Base-by-base conservation (phyloP, 139 green algal genomes). In the Chlorokybus atmophyticus region DNA sequence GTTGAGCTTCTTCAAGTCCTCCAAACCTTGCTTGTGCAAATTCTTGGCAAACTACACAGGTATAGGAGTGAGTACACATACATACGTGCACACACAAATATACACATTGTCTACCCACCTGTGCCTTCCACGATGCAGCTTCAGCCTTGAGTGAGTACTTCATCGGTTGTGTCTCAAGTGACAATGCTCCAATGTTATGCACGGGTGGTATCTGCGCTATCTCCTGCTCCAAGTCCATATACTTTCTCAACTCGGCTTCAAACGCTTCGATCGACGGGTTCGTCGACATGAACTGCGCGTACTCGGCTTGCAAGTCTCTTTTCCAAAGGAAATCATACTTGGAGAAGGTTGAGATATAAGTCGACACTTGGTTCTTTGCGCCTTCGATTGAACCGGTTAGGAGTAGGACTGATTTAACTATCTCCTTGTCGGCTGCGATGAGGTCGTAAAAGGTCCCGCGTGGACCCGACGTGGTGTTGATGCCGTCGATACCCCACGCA, bases 41-140 rank as follows among this genome's bases (percentile, higher is more conserved):
- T 93, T 93, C 52, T 85, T 77, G 8, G 86, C 82, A 68, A 93
- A 95, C 69, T 87, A n/a, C n/a, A n/a, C n/a, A n/a, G n/a, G n/a
- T n/a, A n/a, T n/a, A n/a, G n/a, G n/a, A n/a, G n/a, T n/a, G n/a
- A n/a, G n/a, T n/a, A n/a, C n/a, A n/a, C n/a, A n/a, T n/a, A n/a
- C n/a, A n/a, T n/a, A n/a, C n/a, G n/a, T n/a, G n/a, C n/a, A n/a
- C n/a, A n/a, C n/a, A n/a, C n/a, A n/a, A n/a, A n/a, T n/a, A n/a
- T n/a, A n/a, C n/a, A n/a, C n/a, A n/a, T n/a, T n/a, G n/a, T n/a
- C n/a, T n/a, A n/a, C n/a, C n/a, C n/a, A n/a, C n/a, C n/a, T n/a
- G 79, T 14, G 79, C 75, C 80, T 95, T 95, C 87, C 87, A 95
- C 29, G 70, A 75, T 6, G 77, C 81, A 0, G 86, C 83, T 73